Evolutionary conservation across 176 grass and related monocot species (phyloP), one percentile per base, ranked within the genome.

Genomic region (Neostapfia colusana): DNA sequence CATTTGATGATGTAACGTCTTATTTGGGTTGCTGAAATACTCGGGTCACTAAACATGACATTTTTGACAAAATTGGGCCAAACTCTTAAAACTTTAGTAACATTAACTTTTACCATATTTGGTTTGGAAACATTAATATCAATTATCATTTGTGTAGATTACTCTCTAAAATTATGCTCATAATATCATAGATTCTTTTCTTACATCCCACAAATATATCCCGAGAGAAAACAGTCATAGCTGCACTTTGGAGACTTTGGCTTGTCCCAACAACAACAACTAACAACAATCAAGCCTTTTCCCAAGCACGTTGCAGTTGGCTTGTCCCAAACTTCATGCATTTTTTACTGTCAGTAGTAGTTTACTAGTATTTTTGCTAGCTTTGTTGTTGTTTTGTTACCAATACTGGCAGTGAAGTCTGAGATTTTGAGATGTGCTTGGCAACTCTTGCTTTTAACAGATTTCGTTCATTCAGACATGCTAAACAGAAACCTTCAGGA

Each of bases 401-500:
- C 7, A 54, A 7, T 54, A 54, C 8, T 54, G 50, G 50, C 18
- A 54, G 18, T 21, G 43, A 35, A 74, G 26, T 73, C 36, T 85
- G 36, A 54, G 21, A 67, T 90, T 67, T 75, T 41, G 10, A 34
- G 42, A 69, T 75, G 21, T 84, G 38, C 76, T 53, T 81, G 56
- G 45, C 36, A 55, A 51, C 26, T 79, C 43, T 65, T 85, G 43
- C 18, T 84, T 74, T 70, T 65, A 79, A 75, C 70, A 75, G 69
- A 69, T 65, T 43, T 70, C 81, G 34, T 84, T 58, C 76, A 38
- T 81, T 63, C 80, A 63, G 60, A 62, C 59, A 69, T 84, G 77
- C 59, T 51, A 20, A 81, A 84, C 69, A 76, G 63, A 66, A 62
- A 44, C 58, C 24, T 83, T 64, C 88, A 80, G 41, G 84, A 57